phyloP scores from a whole-genome alignment of 495 filamentous ascomycete species.

The Penicillium longicatenatum region DNA sequence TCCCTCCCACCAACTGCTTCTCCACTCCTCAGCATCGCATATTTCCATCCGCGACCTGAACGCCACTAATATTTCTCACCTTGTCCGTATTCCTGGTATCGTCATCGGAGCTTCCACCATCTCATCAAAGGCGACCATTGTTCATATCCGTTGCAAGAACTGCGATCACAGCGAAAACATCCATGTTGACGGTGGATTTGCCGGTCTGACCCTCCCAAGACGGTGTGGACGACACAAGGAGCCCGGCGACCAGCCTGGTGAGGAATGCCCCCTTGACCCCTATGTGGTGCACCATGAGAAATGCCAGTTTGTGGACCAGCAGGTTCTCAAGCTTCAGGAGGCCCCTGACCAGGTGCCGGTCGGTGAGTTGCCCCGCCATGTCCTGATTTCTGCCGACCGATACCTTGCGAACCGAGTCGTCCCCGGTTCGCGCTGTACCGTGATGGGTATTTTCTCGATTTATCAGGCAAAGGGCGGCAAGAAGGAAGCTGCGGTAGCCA shows the following conservation, averaged over 20 bases:
- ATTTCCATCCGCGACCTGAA: conserved; percentile 93
- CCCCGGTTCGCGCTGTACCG: conserved; percentile 88
- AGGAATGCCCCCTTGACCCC: conserved; percentile 87
- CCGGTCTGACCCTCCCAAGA: conserved; percentile 80
- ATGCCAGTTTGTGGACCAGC: conserved; percentile 94
- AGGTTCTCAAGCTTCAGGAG: conserved; percentile 97
- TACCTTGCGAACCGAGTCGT: conserved; percentile 97
- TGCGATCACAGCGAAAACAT: conserved; percentile 76
- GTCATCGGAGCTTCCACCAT: conserved; percentile 97
- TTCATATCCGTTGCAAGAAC: conserved; percentile 86
- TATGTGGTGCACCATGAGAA: conserved; percentile 95
- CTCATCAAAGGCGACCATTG: conserved; percentile 87
- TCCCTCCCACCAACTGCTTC: conserved; percentile 91
- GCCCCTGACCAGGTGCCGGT: conserved; percentile 98
- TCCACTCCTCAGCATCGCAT: conserved; percentile 88
- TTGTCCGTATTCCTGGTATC: conserved; percentile 95
- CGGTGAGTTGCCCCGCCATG: conserved; percentile 92
- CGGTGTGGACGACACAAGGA: conserved; percentile 64
- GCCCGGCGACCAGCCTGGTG: conserved; percentile 58
- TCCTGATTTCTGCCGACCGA: conserved; percentile 90
- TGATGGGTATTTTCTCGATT: conserved; percentile 98
- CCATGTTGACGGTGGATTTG: conserved; percentile 78
- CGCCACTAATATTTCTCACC: conserved; percentile 88
- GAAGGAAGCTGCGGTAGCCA: conserved; percentile 83
- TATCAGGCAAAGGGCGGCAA: conserved; percentile 90